Percentiles rank a stretch among this genome's conserved stretches.
These are phyloP conservation scores for Paecilomyces niveus DNA, from an alignment of 2,329 filamentous ascomycete species.

Conservation along the genomic window DNA sequence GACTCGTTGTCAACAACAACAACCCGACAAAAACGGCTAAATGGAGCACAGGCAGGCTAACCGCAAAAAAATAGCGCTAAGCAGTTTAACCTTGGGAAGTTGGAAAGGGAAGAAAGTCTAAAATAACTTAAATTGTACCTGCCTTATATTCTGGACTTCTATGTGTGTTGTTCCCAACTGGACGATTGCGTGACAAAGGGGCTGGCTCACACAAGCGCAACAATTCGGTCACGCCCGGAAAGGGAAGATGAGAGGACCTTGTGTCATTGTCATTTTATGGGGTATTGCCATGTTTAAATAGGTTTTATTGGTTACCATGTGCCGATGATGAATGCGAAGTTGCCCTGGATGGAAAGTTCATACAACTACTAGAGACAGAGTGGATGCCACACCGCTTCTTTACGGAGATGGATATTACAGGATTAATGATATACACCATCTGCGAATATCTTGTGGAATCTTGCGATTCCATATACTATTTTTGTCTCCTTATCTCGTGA, in stretches of 20 bases:
- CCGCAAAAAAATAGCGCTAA: background rate
- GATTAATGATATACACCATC: no score
- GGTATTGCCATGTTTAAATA: background rate
- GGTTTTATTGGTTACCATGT: background rate
- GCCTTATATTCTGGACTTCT: background rate
- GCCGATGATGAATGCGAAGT: no score
- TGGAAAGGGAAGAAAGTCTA: background rate
- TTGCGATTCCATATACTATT: background rate
- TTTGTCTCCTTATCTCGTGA: background rate
- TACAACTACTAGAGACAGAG: no score
- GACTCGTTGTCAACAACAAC: background rate
- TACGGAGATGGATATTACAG: no score
- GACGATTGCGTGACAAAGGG: background rate
- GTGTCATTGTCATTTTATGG: background rate
- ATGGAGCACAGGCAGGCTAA: background rate
- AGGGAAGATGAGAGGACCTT: background rate
- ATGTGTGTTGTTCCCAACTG: background rate
- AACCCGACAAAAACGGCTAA: background rate
- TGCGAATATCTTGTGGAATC: no score
- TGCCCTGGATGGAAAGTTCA: no score
- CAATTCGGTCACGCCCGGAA: background rate
- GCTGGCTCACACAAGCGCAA: background rate
- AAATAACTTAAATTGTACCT: background rate
- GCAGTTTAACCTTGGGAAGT: background rate
- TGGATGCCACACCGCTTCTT: no score